Conservation (phyloP, 768 basidiomycete species). For the Auriscalpium vulgare region DNA sequence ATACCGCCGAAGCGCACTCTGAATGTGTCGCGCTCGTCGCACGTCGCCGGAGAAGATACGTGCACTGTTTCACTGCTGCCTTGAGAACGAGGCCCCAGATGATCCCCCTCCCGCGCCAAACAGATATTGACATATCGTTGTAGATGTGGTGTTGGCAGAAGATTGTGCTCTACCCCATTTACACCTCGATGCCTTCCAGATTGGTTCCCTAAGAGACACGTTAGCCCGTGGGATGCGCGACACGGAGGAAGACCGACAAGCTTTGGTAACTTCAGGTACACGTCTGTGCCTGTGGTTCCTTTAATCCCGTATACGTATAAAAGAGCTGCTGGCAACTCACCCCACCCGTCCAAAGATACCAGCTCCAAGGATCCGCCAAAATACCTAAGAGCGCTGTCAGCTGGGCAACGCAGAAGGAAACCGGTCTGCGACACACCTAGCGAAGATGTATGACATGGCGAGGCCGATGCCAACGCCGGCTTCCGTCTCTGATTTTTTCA, state of each 20-base stretch:
- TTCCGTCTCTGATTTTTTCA: slow-evolving; percentile 33
- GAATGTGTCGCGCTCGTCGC: too few species aligned
- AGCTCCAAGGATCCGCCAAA: slow-evolving; percentile 78
- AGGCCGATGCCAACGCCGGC: slow-evolving; percentile 61
- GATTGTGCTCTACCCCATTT: slow-evolving; percentile 4
- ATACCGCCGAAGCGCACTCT: too few species aligned
- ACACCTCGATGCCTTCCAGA: slow-evolving; percentile 78
- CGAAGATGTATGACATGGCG: slow-evolving; percentile 85
- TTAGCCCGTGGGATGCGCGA: neutral
- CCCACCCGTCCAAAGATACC: slow-evolving; percentile 78
- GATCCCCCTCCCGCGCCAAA: too few species aligned
- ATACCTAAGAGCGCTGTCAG: slow-evolving; percentile 38
- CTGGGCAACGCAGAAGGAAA: neutral
- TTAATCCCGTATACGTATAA: too few species aligned
- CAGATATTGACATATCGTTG: too few species aligned
- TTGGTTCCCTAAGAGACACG: slow-evolving; percentile 59
- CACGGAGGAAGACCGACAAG: slow-evolving; percentile 39
- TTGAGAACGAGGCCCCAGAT: too few species aligned
- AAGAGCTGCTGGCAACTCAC: slow-evolving; percentile 26
- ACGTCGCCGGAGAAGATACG: too few species aligned
- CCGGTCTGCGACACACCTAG: slow-evolving; percentile 40
- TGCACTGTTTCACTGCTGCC: too few species aligned
- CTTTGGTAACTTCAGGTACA: slow-evolving; percentile 73
- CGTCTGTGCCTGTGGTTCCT: slow-evolving; percentile 58
- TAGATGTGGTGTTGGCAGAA: too few species aligned